Base-by-base conservation (phyloP, 2,329 filamentous ascomycete genomes). In the Fusarium nygamai region DNA sequence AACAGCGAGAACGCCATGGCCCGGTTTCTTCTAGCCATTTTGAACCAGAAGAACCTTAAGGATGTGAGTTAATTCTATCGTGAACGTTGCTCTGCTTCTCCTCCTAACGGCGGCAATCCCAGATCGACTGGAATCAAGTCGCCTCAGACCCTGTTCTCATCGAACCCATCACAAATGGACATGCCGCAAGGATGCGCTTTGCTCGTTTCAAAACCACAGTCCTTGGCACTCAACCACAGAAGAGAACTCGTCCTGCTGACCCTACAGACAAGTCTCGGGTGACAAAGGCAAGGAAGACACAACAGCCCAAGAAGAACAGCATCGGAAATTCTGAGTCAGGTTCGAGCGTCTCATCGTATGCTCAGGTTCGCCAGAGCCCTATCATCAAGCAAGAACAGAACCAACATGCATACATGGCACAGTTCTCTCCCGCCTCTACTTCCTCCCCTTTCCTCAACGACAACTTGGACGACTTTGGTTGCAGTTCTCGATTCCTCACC, bases 41-140 rank as follows among this genome's bases (percentile, higher is more conserved):
- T 91, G 67, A 86, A 86, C 80, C 89, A 91, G 81, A 90, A 89
- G 81, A 87, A 85, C 66, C 85, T 90, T 60, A 90, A 89, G 77
- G 88, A 90, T 82, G 89, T 91, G 81, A 85, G 89, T 69, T 29
- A 8, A 43, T 36, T 8, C 41, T 27, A 61, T n/a, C 31, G 41
- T 41, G 20, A 63, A 56, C 36, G 29, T 24, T 53, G 48, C 46
- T 13, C 13, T 17, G 38, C 58, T 31, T 24, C 44, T 38, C n/a
- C n/a, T 66, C 66, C 74, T 63, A 78, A 76, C 71, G 27, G 46
- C 20, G 46, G 54, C 62, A 33, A 51, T 29, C 56, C 29, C 64
- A 91, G 89, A 89, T 91, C 76, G 87, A 91, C 78, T 91, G 89
- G 89, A 87, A 87, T 69, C 81, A 85, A 77, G 89, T 91, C 50